phyloP scores from a whole-genome alignment of 768 basidiomycete genomes.

The Psilocybe sp. region DNA sequence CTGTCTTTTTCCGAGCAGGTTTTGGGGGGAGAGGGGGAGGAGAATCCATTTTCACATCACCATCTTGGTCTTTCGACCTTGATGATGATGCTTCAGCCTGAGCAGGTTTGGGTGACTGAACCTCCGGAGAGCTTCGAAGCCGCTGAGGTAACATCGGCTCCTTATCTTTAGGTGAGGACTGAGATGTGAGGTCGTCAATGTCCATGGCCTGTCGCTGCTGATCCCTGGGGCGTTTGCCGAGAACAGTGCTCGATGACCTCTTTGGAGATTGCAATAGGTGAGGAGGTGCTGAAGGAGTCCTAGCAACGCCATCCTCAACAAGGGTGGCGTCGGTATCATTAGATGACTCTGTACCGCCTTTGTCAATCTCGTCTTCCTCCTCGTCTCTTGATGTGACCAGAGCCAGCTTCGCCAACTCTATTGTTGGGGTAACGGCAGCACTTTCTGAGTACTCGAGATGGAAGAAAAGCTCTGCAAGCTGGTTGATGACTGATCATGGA shows the following conservation, averaged over 20 bases:
- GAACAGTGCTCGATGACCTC: slow-evolving; percentile 48
- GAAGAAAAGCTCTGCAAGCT: slow-evolving; percentile 77
- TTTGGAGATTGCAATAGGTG: slow-evolving; percentile 23
- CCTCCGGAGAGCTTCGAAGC: slow-evolving; percentile 25
- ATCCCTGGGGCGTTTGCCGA: slow-evolving; percentile 69
- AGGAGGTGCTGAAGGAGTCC: slow-evolving; percentile 19
- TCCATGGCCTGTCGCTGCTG: slow-evolving; percentile 50
- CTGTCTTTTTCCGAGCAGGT: slow-evolving; percentile 53
- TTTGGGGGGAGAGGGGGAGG: slow-evolving; percentile 31
- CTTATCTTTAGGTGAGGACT: slow-evolving; percentile 29
- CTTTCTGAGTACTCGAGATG: slow-evolving; percentile 65
- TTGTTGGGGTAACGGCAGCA: slow-evolving; percentile 74
- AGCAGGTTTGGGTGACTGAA: slow-evolving; percentile 12
- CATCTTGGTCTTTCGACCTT: slow-evolving; percentile 22
- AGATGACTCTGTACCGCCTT: slow-evolving; percentile 73
- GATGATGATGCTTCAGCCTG: slow-evolving; percentile 32
- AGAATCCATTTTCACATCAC: slow-evolving; percentile 34
- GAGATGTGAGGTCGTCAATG: slow-evolving; percentile 44
- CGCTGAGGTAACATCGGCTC: slow-evolving; percentile 32
- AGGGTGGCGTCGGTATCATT: slow-evolving; percentile 88
- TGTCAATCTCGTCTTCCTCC: slow-evolving; percentile 76
- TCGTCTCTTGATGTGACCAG: slow-evolving; percentile 89
- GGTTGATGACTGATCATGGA: slow-evolving; percentile 61
- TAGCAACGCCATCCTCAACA: slow-evolving; percentile 67
- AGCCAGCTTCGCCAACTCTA: slow-evolving; percentile 88